Conservation (phyloP, 2,329 filamentous ascomycete genomes). For the Chaetomium strumarium region DNA sequence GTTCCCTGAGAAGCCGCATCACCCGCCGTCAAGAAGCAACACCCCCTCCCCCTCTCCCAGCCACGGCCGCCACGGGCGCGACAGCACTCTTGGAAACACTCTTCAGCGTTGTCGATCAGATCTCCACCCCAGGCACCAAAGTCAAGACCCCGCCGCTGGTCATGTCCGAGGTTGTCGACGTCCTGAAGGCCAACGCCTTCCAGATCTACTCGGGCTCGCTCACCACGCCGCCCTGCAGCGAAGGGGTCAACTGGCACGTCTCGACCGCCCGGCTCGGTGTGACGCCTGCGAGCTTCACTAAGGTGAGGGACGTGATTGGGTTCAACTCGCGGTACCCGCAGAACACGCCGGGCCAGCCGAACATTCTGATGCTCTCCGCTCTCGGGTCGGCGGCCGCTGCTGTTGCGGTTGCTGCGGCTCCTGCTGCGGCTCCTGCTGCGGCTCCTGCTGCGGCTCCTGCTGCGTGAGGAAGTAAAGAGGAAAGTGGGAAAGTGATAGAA, state of each 20-base stretch:
- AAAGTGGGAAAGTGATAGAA: too few relatives aligned
- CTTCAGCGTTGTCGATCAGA: slow-evolving; percentile 37
- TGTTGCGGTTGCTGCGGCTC: slow-evolving; percentile 1
- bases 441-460: too few relatives aligned
- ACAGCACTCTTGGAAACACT: slow-evolving; percentile 42
- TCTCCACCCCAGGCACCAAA: slow-evolving; percentile 38
- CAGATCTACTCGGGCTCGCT: slow-evolving; percentile 43
- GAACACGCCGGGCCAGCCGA: slow-evolving; percentile 35
- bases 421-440: too few relatives aligned
- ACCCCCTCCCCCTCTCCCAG: neutral
- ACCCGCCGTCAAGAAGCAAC: slow-evolving; percentile 9
- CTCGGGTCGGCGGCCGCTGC: slow-evolving; percentile 13
- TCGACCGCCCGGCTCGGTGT: slow-evolving; percentile 38
- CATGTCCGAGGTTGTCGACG: slow-evolving; percentile 38
- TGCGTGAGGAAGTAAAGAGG: too few relatives aligned
- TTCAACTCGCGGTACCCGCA: slow-evolving; percentile 45
- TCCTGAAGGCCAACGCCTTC: slow-evolving; percentile 34
- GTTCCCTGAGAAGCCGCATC: slow-evolving; percentile 12
- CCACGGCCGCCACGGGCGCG: slow-evolving; percentile 27
- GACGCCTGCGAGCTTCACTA: slow-evolving; percentile 33
- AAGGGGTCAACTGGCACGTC: slow-evolving; percentile 44
- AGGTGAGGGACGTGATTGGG: slow-evolving; percentile 39
- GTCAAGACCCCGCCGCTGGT: slow-evolving; percentile 37
- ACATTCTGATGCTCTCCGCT: slow-evolving; percentile 29
- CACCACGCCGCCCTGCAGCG: slow-evolving; percentile 45